Evolutionary conservation across 441 rosid genomes (phyloP).

Genomic region (California macrophylla): DNA sequence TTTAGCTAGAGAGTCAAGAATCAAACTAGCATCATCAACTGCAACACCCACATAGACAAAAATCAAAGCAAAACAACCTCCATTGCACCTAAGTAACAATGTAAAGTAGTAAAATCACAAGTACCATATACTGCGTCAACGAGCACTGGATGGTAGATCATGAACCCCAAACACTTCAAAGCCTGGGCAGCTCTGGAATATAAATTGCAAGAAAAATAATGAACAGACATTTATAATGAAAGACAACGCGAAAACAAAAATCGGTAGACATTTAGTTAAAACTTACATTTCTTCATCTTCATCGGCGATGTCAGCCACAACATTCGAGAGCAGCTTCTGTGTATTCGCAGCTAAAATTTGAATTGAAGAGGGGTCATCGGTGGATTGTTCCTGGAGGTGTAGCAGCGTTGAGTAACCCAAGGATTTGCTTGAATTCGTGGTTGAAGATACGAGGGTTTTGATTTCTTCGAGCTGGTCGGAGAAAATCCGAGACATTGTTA

Average conservation of each 20-base stretch:
- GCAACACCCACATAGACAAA: slow-evolving; percentile 3
- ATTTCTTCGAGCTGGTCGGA: slow-evolving; percentile 29
- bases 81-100: not conserved
- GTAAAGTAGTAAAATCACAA: not conserved
- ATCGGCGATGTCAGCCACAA: slow-evolving; percentile 22
- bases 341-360: slow-evolving; percentile 26
- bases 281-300: slow-evolving; percentile 43
- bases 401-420: slow-evolving; percentile 34
- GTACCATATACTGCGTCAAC: slow-evolving; percentile 33
- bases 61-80: not conserved
- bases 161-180: slow-evolving; percentile 51
- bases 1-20: slow-evolving; percentile 32
- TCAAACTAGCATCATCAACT: slow-evolving; percentile 28
- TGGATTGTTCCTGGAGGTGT: slow-evolving; percentile 31
- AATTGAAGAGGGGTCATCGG: slow-evolving; percentile 19
- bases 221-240: not conserved
- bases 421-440: slow-evolving; percentile 25
- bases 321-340: slow-evolving; percentile 14
- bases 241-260: not conserved
- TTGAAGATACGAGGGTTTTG: slow-evolving; percentile 25
- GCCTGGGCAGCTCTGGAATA: slow-evolving; percentile 42
- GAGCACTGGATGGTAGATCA: slow-evolving; percentile 40
- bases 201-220: not conserved
- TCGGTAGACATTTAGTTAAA: not conserved
- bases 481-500: slow-evolving; percentile 25